phyloP scores from a whole-genome alignment of 2,329 filamentous ascomycete species.

The Lithohypha guttulata region DNA sequence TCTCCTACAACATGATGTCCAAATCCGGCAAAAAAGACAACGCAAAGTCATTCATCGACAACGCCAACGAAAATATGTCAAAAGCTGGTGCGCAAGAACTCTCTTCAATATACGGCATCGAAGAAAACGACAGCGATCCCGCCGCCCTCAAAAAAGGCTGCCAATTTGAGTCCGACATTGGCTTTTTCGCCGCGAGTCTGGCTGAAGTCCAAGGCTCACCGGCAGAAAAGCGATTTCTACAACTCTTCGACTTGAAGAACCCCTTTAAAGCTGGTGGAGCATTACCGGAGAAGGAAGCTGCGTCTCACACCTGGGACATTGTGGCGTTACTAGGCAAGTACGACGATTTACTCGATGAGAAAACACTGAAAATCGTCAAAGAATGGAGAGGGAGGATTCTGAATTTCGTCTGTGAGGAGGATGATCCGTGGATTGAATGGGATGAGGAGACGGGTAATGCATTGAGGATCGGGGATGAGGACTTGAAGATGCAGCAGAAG shows the following conservation, averaged over 20 bases:
- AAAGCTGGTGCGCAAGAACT: neutral
- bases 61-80: constrained; percentile 26
- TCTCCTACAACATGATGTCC: constrained; percentile 26
- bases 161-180: constrained; percentile 35
- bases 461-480: neutral
- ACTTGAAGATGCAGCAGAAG: neutral
- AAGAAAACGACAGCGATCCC: neutral
- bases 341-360: neutral
- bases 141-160: neutral
- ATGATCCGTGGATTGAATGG: neutral
- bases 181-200: constrained; percentile 35
- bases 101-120: neutral
- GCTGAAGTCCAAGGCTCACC: constrained; percentile 31
- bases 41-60: constrained; percentile 31
- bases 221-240: neutral
- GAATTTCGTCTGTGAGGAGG: neutral
- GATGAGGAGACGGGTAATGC: neutral
- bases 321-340: neutral
- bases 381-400: neutral
- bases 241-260: constrained; percentile 2
- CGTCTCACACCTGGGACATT: constrained; percentile 3
- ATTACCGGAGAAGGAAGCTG: neutral
- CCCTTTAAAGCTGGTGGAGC: neutral
- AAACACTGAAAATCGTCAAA: neutral
- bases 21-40: constrained; percentile 30